phyloP scores from a whole-genome alignment of 208 protist species.

The Polymyxa betae region DNA sequence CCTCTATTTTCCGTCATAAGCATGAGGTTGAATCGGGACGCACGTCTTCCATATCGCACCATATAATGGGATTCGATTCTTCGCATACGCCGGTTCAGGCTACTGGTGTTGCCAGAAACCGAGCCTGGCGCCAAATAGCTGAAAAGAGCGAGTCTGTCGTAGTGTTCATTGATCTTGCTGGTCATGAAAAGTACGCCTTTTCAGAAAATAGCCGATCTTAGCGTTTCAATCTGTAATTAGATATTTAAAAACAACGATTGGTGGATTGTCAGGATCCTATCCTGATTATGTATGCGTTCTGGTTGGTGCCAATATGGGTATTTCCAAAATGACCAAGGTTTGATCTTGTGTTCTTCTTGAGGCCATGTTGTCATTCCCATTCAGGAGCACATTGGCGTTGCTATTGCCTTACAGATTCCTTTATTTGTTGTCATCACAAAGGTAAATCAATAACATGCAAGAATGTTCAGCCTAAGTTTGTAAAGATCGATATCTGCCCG shows the following conservation, averaged over 20 bases:
- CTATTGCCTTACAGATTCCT: constrained; percentile 91
- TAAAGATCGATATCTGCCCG: constrained; percentile 83
- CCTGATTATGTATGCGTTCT: constrained; percentile 88
- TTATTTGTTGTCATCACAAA: constrained; percentile 94
- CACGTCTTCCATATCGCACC: constrained; percentile 90
- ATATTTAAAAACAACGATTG: constrained; percentile 96
- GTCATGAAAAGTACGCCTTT: constrained; percentile 81
- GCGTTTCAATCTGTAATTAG: background rate
- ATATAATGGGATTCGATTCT: constrained; percentile 90
- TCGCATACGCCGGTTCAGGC: constrained; percentile 88
- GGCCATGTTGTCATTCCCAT: background rate
- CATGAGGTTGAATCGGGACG: constrained; percentile 91
- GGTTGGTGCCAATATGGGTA: constrained; percentile 75
- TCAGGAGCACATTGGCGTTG: constrained; percentile 90
- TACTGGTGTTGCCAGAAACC: background rate
- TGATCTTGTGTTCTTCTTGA: background rate
- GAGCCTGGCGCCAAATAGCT: constrained; percentile 26
- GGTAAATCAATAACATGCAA: constrained; percentile 69
- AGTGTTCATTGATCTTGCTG: constrained; percentile 94
- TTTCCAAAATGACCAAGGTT: constrained; percentile 84
- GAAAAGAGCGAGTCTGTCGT: constrained; percentile 85
- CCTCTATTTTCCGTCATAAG: constrained; percentile 89
- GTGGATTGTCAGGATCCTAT: constrained; percentile 91
- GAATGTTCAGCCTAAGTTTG: background rate
- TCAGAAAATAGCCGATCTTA: background rate